These are phyloP conservation scores for Hermanozyma aechmeae DNA, from an alignment of 805 yeast genomes.

Conservation along the genomic window DNA sequence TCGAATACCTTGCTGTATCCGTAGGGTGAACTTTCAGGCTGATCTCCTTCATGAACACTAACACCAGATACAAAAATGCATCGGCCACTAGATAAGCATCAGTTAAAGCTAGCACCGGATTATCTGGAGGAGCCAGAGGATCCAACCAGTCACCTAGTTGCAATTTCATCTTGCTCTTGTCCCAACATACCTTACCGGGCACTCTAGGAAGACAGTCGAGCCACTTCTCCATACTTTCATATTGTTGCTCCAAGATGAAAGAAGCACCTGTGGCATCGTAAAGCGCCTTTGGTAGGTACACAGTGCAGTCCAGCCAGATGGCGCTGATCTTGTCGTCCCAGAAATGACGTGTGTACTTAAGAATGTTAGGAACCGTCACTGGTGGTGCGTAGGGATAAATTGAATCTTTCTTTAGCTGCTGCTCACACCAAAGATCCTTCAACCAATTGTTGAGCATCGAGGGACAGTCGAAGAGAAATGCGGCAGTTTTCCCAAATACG, in stretches of 20 bases:
- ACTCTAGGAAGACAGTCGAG: conserved; percentile 7
- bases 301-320: conserved; percentile 15
- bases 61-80: conserved; percentile 10
- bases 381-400: conserved; percentile 8
- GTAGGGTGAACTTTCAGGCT: too few relatives aligned
- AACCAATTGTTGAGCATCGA: conserved; percentile 12
- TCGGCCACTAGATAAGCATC: conserved; percentile 13
- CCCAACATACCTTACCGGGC: conserved; percentile 6
- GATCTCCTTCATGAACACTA: conserved; percentile 4
- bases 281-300: conserved; percentile 9
- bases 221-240: conserved; percentile 7
- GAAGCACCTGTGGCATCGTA: conserved; percentile 4
- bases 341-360: conserved; percentile 4
- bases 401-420: too few relatives aligned
- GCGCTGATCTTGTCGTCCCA: conserved; percentile 2
- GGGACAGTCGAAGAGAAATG: conserved; percentile 10
- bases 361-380: conserved; percentile 11
- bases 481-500: conserved; percentile 13
- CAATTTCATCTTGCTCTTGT: conserved; percentile 1
- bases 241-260: conserved; percentile 4
- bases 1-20: conserved; percentile 4
- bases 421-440: conserved; percentile 11
- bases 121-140: conserved; percentile 16
- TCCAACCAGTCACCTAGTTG: conserved; percentile 18
- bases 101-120: conserved; percentile 12